Base-by-base conservation (phyloP, 805 yeast species). In the Myxozyma vanderwaltii region DNA sequence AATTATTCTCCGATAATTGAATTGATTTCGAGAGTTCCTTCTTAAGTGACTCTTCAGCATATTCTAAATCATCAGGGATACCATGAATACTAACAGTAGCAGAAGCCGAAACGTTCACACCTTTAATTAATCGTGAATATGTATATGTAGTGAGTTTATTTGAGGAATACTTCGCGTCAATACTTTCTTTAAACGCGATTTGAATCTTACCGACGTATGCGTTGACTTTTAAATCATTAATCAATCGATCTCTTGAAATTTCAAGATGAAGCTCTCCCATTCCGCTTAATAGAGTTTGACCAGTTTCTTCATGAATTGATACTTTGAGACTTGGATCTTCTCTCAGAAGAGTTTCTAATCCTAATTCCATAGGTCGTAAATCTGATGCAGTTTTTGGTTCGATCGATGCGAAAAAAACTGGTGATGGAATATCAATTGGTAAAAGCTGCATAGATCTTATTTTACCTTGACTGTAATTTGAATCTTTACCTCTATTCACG, bases 261-360 rank as follows among this genome's bases (percentile, higher is more conserved):
- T 94, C 98, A 51, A 94, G 78, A 74, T 94, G 99, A 49, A 94
- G 78, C 70, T 94, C 98, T 41, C 99, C 99, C 98, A 92, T 92
- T 33, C 99, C 99, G 19, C 96, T 85, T 31, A 94, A 74, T 27
- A 91, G 81, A 1, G 91, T 85, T 74, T 94, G 97, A 5, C 94
- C 96, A 56, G 89, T 78, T 66, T 92, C 98, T 59, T 89, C 91
- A 71, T 94, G 79, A 51, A 78, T 80, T 2, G 82, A 74, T 6
- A 89, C 80, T 31, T 83, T 81, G 61, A 94, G 77, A 51, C 96
- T 88, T 2, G 99, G 99, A 69, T 94, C 99, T 69, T 94, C 98
- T 54, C 87, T 79, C n/a, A 88, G 72, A 43, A 94, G 73, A 0
- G 82, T 75, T 8, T 77, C 76, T 47, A 94, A 77, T 2, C 95